Conservation (phyloP, 2,329 filamentous ascomycete species). For the Leptographium wingfieldii region DNA sequence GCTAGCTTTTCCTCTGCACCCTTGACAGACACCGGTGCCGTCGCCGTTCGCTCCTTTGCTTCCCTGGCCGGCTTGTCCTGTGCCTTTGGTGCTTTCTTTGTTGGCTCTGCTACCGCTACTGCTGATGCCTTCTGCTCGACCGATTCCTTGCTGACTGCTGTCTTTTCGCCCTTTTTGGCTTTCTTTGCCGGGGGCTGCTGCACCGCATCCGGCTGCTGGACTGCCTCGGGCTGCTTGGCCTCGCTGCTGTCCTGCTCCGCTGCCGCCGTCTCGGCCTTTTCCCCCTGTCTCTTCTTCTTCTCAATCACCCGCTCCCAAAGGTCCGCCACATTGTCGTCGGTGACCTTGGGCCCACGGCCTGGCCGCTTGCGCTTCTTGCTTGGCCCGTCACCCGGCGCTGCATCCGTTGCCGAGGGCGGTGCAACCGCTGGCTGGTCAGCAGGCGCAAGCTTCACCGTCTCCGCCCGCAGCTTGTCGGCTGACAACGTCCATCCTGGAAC, state of each 20-base stretch:
- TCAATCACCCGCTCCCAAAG: slow-evolving; percentile 74
- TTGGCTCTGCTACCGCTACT: slow-evolving; percentile 6
- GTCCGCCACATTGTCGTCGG: slow-evolving; percentile 57
- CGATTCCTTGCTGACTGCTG: neutral
- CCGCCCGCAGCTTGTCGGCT: slow-evolving; percentile 56
- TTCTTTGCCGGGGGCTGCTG: slow-evolving; percentile 6
- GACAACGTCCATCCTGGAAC: slow-evolving; percentile 87
- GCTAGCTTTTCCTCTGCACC: neutral
- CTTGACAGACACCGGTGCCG: no score
- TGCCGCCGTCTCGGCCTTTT: neutral
- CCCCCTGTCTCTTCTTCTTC: slow-evolving; percentile 31
- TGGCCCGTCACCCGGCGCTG: neutral
- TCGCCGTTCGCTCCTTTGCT: neutral
- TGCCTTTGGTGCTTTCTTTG: slow-evolving; percentile 1
- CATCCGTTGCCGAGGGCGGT: slow-evolving; percentile 16
- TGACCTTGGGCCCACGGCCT: slow-evolving; percentile 32
- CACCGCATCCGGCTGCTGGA: neutral
- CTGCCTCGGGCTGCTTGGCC: neutral
- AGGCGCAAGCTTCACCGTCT: slow-evolving; percentile 23
- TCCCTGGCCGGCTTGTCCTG: slow-evolving; percentile 3
- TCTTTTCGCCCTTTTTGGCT: slow-evolving; percentile 14
- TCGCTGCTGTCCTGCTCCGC: slow-evolving; percentile 10
- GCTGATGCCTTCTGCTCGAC: slow-evolving; percentile 1
- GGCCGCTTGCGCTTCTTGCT: slow-evolving; percentile 46
- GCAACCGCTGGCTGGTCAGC: slow-evolving; percentile 4